Evolutionary conservation across 2,329 filamentous ascomycete genomes (phyloP), one percentile per base, ranked within the genome.

Genomic region (Drechslerella coelobrocha): DNA sequence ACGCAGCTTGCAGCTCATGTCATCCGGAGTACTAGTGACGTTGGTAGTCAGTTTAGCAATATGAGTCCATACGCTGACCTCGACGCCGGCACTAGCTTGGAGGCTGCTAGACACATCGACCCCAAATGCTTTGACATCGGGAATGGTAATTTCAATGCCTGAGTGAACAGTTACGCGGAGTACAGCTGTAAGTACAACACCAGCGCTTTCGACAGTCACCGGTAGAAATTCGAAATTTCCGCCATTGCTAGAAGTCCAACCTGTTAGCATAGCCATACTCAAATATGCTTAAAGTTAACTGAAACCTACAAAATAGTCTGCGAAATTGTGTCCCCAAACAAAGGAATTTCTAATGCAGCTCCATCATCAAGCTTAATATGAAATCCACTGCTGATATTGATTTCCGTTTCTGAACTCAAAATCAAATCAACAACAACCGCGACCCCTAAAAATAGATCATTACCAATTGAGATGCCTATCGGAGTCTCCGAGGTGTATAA

Each of bases 141-240:
- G 74, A 2, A 80, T 72, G 1, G 78, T 77, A 1, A 80, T 23
- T 9, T 79, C 74, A 48, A 83, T 73, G 10, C 83, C 84, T 2
- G 81, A 80, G 29, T 81, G 79, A 0, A 82, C 74, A 8, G 81
- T 81, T 1, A 85, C 72, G 2, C 82, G 81, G 0, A 86, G 78
- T 0, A 81, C 76, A 0, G 82, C 84, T 0, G 78, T 80, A 8
- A 86, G 76, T 0, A 81, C 74, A 0, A 79, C 79, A 59, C 79
- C 80, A n/a, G 79, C 79, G 27, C 78, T 81, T 66, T 81, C 76
- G 29, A 86, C 77, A 0, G 79, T 83, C 2, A 86, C 82, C 0
- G 84, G 84, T 0, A 86, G 80, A 62, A 85, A 85, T 61, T 85
- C 83, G 66, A 85, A 86, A 12, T 80, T 76, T 0, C 82, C 84